These are phyloP conservation scores for Pythium plurisporium DNA, from an alignment of 352 stramenopile genomes.

Conservation along the genomic window DNA sequence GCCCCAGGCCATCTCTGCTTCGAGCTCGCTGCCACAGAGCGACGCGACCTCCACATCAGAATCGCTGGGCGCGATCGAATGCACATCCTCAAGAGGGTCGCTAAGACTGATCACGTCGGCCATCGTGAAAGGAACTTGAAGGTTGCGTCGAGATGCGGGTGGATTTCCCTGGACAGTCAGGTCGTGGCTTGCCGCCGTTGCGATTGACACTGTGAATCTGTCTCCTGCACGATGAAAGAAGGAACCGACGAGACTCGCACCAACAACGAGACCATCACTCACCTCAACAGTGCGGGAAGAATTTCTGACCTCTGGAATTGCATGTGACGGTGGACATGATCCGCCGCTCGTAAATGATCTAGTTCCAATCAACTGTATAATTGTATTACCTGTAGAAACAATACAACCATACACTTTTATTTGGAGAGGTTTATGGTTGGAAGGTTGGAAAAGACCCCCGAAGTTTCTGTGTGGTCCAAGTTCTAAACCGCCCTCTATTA, in stretches of 20 bases:
- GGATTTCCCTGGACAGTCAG: too few species aligned
- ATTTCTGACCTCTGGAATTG: not conserved
- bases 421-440: not conserved
- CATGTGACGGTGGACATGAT: too few species aligned
- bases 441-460: not conserved
- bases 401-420: too few species aligned
- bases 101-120: conserved; percentile 17
- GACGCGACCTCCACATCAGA: conserved; percentile 62
- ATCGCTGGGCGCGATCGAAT: conserved; percentile 34
- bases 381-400: too few species aligned
- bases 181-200: too few species aligned
- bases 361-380: too few species aligned
- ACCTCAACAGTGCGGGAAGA: not conserved
- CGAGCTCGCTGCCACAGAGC: conserved; percentile 67
- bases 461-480: conserved; percentile 13
- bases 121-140: conserved; percentile 6
- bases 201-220: too few species aligned
- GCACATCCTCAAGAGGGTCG: conserved; percentile 12
- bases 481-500: not conserved
- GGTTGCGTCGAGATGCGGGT: too few species aligned
- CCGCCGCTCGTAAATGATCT: too few species aligned
- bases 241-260: conserved; percentile 4
- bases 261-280: conserved; percentile 19
- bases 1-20: conserved; percentile 74
- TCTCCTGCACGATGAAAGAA: not conserved